Evolutionary conservation across 2,329 filamentous ascomycete species (phyloP).

Genomic region (Ramularia collo-cygni): DNA sequence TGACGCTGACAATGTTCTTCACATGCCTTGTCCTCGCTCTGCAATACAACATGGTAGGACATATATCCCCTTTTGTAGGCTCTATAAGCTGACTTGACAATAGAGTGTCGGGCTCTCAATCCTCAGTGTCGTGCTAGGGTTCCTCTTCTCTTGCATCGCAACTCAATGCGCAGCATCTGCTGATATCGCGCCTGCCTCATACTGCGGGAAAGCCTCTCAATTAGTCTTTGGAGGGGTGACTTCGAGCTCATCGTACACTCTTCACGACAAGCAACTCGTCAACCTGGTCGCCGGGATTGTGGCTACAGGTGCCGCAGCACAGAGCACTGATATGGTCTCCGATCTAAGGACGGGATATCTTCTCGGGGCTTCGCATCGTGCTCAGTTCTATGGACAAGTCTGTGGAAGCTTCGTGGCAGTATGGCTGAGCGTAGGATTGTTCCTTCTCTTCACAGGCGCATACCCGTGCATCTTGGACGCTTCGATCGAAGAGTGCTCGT

Average conservation of each 20-base stretch:
- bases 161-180: constrained; percentile 51
- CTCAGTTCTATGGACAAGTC: constrained; percentile 59
- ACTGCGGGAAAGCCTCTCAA: constrained; percentile 58
- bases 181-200: constrained; percentile 49
- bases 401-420: constrained; percentile 55
- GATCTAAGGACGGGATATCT: constrained; percentile 62
- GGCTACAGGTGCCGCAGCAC: constrained; percentile 28
- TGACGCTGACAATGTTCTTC: constrained; percentile 40
- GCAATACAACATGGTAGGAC: constrained; percentile 50
- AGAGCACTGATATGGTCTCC: constrained; percentile 44
- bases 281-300: constrained; percentile 54
- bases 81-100: too few relatives aligned
- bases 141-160: too few relatives aligned
- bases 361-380: constrained; percentile 53
- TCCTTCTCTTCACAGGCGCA: constrained; percentile 57
- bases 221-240: constrained; percentile 59
- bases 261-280: constrained; percentile 50
- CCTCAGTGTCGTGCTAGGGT: constrained; percentile 47
- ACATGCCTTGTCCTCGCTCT: constrained; percentile 46
- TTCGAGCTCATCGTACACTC: constrained; percentile 41
- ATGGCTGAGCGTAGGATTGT: constrained; percentile 56
- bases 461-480: constrained; percentile 55
- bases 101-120: constrained; percentile 49
- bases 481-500: constrained; percentile 46
- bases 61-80: too few relatives aligned